Evolutionary conservation across 2,329 filamentous ascomycete species (phyloP), one percentile per base, ranked within the genome.

Genomic region (Xylariaceae sp.): DNA sequence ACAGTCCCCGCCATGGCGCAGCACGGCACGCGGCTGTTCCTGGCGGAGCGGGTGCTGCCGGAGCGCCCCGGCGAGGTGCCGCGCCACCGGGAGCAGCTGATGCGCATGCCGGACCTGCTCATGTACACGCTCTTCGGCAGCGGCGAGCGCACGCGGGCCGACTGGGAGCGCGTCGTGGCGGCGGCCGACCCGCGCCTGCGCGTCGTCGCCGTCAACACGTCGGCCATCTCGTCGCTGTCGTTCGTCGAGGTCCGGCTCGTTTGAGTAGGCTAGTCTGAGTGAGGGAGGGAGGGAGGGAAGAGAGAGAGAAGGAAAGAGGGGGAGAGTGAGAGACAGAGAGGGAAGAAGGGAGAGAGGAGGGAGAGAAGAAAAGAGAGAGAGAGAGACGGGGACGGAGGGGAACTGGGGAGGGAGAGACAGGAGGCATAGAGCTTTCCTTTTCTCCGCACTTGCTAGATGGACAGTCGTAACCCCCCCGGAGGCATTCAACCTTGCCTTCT

Each of bases 1-100:
- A n/a, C n/a, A n/a, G n/a, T 58, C 2, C 55, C 58, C 3, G 59
- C 51, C 3, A 34, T 64, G 34, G 53, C 53, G 38, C 41, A 26
- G 3, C 29, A 38, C 21, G 36, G 36, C 4, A 31, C 42, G 11
- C 34, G 33, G 34, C 33, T 44, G 5, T 36, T 36, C 8, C 21
- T 44, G 6, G 23, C 29, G 19, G 36, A 44, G 25, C 38, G 42
- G 9, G 32, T 44, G 19, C 29, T 44, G 10, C 42, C 42, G n/a
- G 39, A 42, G 13, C 26, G 14, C 15, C 21, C n/a, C 12, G 37
- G 30, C 3, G 33, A 40, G 23, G 32, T 42, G 13, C 31, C 33
- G n/a, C 35, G 35, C 13, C 32, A 42, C 24, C 29, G 25, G 18
- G 42, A 44, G 31, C 29, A 36, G 16, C 29, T 36, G 11, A 32